Evolutionary conservation across 768 basidiomycete genomes (phyloP), one percentile per base, ranked within the genome.

Genomic region (Crepidotus variabilis): DNA sequence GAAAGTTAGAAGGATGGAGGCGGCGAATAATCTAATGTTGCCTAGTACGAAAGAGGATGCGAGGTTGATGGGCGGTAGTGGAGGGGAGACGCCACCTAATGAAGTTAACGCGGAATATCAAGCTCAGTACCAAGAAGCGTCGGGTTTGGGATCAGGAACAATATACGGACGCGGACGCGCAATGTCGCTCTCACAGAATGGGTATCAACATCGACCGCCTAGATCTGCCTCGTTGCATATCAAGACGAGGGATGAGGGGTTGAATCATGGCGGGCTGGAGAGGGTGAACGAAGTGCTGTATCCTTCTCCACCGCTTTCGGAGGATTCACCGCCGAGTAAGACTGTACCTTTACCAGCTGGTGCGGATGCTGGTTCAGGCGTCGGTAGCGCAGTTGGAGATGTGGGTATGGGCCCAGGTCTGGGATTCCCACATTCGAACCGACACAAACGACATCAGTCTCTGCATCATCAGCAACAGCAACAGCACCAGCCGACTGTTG

Each of bases 1-100:
- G 69, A 88, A 87, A 73, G 81, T 93, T 76, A 77, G 88, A 56
- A 75, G 89, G 54, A 83, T 92, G 16, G 88, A 90, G 63, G 89
- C 87, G 2, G 80, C 82, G 34, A 77, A 83, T 52, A 85, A 87
- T 33, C 67, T 90, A 65, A 76, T 83, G 69, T 74, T 94, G 22
- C 92, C 92, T 0, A 82, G 75, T 21, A 87, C 87, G 18, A 82
- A 82, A 62, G 75, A 69, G 56, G 90, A 92, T 52, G 74, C 78
- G 16, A 70, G 74, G 35, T 66, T 87, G 52, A 71, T 83, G 71
- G 69, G 65, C 9, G 79, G 75, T 22, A 70, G 70, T 10, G n/a
- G n/a, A n/a, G n/a, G n/a, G n/a, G 72, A 76, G 22, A 72, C 71
- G 6, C 75, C 74, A 24, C 69, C 73, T 6, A 69, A 69, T 20